These are phyloP conservation scores for Sporothrix inflata DNA, from an alignment of 2,329 filamentous ascomycete species.

Conservation along the genomic window DNA sequence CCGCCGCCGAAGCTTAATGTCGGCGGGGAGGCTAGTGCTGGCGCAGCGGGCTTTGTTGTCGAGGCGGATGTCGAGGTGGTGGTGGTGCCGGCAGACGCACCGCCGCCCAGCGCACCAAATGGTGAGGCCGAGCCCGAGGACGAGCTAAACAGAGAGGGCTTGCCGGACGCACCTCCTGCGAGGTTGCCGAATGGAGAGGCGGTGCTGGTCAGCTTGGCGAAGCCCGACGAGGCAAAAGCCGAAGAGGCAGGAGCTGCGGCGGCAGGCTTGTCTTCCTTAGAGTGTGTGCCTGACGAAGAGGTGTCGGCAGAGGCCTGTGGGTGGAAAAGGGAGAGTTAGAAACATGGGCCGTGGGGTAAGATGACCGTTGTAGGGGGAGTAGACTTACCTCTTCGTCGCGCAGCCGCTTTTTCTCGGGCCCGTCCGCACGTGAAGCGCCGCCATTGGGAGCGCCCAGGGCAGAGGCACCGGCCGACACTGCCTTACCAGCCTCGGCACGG, in stretches of 20 bases:
- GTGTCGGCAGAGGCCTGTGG: neutral
- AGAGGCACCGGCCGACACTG: conserved; percentile 45
- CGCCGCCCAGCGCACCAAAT: conserved; percentile 43
- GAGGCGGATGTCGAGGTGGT: conserved; percentile 42
- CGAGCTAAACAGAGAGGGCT: conserved; percentile 56
- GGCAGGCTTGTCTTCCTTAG: conserved; percentile 15
- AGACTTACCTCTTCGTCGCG: conserved; percentile 49
- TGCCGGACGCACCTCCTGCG: conserved; percentile 45
- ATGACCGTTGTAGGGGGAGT: no score
- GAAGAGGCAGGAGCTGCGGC: conserved; percentile 53
- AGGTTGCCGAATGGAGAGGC: conserved; percentile 67
- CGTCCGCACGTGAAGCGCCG: conserved; percentile 42
- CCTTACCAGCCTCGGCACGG: neutral
- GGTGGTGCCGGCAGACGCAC: conserved; percentile 39
- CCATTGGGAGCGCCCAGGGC: conserved; percentile 38
- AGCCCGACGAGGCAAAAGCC: conserved; percentile 69
- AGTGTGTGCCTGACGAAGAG: neutral
- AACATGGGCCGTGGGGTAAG: no score
- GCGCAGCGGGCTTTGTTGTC: conserved; percentile 37
- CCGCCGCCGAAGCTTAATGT: conserved; percentile 51
- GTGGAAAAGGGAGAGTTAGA: no score
- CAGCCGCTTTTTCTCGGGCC: conserved; percentile 68
- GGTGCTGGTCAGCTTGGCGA: conserved; percentile 66
- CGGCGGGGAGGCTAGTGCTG: conserved; percentile 37
- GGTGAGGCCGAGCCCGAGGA: conserved; percentile 46